Base-by-base conservation (phyloP, 108 stramenopile genomes). In the Pseudonitzschia pungens region DNA sequence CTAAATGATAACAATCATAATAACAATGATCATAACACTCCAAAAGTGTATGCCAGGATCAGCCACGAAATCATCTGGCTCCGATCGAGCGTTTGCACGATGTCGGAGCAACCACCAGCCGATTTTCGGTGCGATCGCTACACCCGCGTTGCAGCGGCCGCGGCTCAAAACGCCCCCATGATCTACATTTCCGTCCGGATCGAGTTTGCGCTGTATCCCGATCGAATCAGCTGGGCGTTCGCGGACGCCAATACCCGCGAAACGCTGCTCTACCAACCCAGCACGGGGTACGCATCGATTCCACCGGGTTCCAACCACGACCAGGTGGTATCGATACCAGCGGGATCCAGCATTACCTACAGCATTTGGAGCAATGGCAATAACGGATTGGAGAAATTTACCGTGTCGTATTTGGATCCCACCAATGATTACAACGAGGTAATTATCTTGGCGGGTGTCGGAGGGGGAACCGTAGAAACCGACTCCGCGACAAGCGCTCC, bases 141-240 rank as follows among this genome's bases (percentile, higher is more conserved):
- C 40, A 8, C 32, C 2, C 6, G 36, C 31, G 15, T 31, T 24
- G 14, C 22, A 24, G 29, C 57, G 8, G 27, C 8, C 15, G 28
- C 26, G n/a, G 5, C 27, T 29, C 18, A 33, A 26, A 62, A n/a
- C 16, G 60, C 14, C 4, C 33, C 8, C 2, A 40, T 62, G 60
- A 33, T 62, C 15, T 32, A 62, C 15, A 62, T 62, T 33, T 40
- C 60, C 4, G 20, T 62, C 60, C 7, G 6, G 5, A 62, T 62
- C 14, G 32, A 33, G 33, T 62, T 62, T n/a, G 33, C 11, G 1
- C 33, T 62, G 7, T 40, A 62, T 21, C 60, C 60, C 4, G 33
- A 62, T 18, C 29, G 29, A 41, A 33, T 62, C 36, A 62, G 60
- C 20, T 62, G 60, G 60, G 60, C 60, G 8, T 62, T 62, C 32